Evolutionary conservation across 345 rosid genomes (phyloP).

Genomic region (Punica granatum): DNA sequence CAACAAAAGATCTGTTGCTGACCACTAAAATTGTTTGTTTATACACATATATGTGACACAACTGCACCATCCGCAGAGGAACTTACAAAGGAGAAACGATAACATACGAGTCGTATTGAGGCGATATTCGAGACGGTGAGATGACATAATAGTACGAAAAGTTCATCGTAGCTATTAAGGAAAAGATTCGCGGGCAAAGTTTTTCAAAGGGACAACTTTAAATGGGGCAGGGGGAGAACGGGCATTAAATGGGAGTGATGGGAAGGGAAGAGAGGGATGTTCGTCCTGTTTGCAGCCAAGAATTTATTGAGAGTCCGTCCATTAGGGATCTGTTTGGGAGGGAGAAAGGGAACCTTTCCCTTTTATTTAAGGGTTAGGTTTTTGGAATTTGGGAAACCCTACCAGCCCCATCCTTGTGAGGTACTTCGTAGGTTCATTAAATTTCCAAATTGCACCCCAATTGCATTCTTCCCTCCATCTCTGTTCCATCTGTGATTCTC

Average conservation of each 20-base stretch:
- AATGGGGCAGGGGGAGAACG: slow-evolving; percentile 8
- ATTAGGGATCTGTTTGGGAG: too few species aligned
- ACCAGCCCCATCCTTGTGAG: background rate
- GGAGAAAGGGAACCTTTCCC: background rate
- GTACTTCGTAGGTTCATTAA: background rate
- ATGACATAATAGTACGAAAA: background rate
- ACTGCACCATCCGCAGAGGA: too few species aligned
- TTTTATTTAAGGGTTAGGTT: background rate
- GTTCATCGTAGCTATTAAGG: background rate
- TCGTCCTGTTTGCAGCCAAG: slow-evolving; percentile 20
- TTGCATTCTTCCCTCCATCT: background rate
- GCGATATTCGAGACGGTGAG: background rate
- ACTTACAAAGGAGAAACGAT: too few species aligned
- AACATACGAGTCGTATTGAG: too few species aligned
- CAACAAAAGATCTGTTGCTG: too few species aligned
- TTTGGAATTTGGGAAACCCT: background rate
- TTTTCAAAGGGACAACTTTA: slow-evolving; percentile 11
- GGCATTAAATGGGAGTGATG: slow-evolving; percentile 17
- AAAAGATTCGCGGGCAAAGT: background rate
- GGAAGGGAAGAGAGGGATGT: slow-evolving; percentile 23
- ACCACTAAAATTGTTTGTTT: too few species aligned
- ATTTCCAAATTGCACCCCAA: background rate
- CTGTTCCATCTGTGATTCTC: background rate
- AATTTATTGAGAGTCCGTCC: background rate
- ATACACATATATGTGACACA: too few species aligned